Conservation (phyloP, 2,329 filamentous ascomycete species). For the Fusarium transvaalense region DNA sequence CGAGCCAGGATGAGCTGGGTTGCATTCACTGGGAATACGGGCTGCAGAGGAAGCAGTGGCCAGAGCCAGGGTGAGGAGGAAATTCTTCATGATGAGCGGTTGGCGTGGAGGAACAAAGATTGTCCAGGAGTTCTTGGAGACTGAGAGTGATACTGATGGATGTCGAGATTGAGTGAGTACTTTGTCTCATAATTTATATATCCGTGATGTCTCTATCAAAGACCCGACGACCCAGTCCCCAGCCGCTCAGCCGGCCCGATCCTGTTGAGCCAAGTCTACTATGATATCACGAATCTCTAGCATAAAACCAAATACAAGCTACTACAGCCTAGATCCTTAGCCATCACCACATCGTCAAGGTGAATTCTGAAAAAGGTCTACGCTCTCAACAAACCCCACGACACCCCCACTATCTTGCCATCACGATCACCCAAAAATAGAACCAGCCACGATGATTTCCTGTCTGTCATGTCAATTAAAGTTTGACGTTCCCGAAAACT, state of each 20-base stretch:
- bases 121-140: too few relatives aligned
- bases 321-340: neutral
- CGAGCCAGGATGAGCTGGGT: slow-evolving; percentile 1
- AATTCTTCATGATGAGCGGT: slow-evolving; percentile 15
- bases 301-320: neutral
- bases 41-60: slow-evolving; percentile 16
- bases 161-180: neutral
- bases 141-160: neutral
- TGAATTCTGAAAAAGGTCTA: neutral
- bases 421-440: neutral
- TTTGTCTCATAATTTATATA: neutral
- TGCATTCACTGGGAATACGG: slow-evolving; percentile 24
- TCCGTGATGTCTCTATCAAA: neutral
- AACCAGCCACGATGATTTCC: neutral
- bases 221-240: neutral
- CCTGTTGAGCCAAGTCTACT: neutral
- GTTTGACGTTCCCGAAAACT: neutral
- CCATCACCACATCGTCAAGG: neutral
- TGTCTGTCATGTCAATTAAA: too few relatives aligned
- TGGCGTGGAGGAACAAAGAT: neutral
- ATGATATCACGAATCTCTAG: neutral
- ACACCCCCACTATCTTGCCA: neutral
- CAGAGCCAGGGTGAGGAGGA: slow-evolving; percentile 11
- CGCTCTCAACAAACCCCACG: neutral
- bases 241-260: neutral